phyloP scores from a whole-genome alignment of 192 early-diverging fungal genomes.

The Podila epigama region DNA sequence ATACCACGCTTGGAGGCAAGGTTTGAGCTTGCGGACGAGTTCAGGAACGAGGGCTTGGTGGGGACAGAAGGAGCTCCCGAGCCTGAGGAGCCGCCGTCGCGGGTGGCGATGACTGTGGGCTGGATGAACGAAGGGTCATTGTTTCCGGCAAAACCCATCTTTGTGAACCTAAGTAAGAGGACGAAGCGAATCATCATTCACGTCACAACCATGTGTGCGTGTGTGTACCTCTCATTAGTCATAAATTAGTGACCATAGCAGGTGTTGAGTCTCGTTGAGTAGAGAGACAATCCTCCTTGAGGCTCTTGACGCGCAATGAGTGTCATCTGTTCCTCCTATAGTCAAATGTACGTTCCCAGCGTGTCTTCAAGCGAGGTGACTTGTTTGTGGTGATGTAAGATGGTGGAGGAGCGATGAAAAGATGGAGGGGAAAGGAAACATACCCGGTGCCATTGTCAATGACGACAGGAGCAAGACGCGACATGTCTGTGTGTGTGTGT shows the following conservation, averaged over 20 bases:
- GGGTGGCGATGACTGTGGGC: slow-evolving; percentile 91
- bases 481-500: slow-evolving; percentile 49
- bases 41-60: slow-evolving; percentile 61
- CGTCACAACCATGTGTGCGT: no score
- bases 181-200: neutral
- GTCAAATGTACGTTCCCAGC: no score
- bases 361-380: no score
- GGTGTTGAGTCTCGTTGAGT: neutral
- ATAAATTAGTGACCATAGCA: neutral
- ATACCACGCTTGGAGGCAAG: slow-evolving; percentile 95
- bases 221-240: no score
- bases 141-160: slow-evolving; percentile 98
- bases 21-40: slow-evolving; percentile 61
- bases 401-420: neutral
- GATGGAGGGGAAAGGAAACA: slow-evolving; percentile 27
- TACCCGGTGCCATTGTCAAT: slow-evolving; percentile 99
- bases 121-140: slow-evolving; percentile 97
- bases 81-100: slow-evolving; percentile 56
- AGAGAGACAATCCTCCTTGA: neutral
- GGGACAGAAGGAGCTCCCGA: slow-evolving; percentile 58
- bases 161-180: slow-evolving; percentile 76
- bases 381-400: neutral
- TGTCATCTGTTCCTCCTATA: no score
- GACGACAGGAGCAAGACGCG: slow-evolving; percentile 80
- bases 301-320: no score